Evolutionary conservation across 1,139 yeast species (phyloP), one percentile per base, ranked within the genome.

Genomic region (Scheffersomyces parashehatae): DNA sequence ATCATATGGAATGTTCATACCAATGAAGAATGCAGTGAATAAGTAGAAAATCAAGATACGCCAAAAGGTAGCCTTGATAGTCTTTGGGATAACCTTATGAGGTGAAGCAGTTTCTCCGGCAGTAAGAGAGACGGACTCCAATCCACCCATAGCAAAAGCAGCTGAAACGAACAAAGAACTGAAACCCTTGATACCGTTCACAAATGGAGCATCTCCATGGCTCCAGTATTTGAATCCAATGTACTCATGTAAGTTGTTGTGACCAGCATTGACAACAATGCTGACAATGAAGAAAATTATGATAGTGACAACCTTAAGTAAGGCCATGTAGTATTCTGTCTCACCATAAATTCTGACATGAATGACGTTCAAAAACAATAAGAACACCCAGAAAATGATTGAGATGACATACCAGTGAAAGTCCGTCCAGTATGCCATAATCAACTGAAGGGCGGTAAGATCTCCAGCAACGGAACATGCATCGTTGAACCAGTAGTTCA

Each of bases 51-150:
- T 54, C 39, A 70, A 47, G 36, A 71, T 70, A 48, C 77, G 73
- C 72, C 77, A 77, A 56, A 83, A 82, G 5, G 82, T 85, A 3
- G 81, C 76, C 48, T 72, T 75, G 41, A 83, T 74, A 28, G 82
- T 81, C 48, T 73, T 74, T 24, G 85, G 86, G 53, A 83, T 80
- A 30, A 76, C 73, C 50, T 76, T 69, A 2, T 70, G 61, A 1
- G 89, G 89, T 55, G 81, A 80, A 48, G 70, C 69, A 31, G 83
- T 77, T 61, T 83, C 88, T 28, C 85, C 89, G 7, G 85, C 84
- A 3, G 88, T 81, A 49, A 83, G 70, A 14, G 85, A 78, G 41
- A 83, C 76, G 7, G 81, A 70, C 59, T 83, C 89, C 3, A 83
- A 76, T 37, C 89, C 88, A 50, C 88, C 88, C 54, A 76, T 82